Conservation (phyloP, 768 basidiomycete genomes). For the Suillus clintonianus region DNA sequence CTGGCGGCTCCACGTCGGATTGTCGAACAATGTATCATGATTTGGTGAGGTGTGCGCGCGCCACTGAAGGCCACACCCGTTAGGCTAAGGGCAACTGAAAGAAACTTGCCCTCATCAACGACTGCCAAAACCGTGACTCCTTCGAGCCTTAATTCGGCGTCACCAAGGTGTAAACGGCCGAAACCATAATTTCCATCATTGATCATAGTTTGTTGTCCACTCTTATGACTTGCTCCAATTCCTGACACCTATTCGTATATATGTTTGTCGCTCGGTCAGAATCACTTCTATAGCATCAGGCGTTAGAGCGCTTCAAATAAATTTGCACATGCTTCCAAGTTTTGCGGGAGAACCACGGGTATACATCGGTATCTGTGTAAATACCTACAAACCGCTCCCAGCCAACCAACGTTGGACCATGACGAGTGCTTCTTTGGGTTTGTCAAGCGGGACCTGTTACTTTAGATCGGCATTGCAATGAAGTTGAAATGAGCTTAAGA, state of each 20-base stretch:
- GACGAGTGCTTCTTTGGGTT: constrained; percentile 53
- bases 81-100: background rate
- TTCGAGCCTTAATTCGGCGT: background rate
- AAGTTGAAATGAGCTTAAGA: background rate
- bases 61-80: background rate
- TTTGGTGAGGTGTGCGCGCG: background rate
- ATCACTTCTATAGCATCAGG: background rate
- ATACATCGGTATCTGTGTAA: background rate
- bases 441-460: constrained; percentile 60
- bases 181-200: background rate
- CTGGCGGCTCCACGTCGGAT: background rate
- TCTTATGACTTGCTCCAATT: background rate
- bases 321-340: background rate
- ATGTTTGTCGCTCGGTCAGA: background rate
- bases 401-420: constrained; percentile 53
- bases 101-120: too few species aligned
- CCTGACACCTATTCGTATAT: background rate
- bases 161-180: background rate
- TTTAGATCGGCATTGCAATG: constrained; percentile 4
- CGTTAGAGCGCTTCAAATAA: background rate
- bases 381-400: constrained; percentile 24
- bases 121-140: too few species aligned
- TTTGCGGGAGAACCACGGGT: background rate
- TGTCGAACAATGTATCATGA: background rate
- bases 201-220: background rate